Percentiles rank a stretch among this genome's conserved stretches.
These are phyloP conservation scores for Candida dajiaensis DNA, from an alignment of 805 yeast genomes.

Conservation along the genomic window DNA sequence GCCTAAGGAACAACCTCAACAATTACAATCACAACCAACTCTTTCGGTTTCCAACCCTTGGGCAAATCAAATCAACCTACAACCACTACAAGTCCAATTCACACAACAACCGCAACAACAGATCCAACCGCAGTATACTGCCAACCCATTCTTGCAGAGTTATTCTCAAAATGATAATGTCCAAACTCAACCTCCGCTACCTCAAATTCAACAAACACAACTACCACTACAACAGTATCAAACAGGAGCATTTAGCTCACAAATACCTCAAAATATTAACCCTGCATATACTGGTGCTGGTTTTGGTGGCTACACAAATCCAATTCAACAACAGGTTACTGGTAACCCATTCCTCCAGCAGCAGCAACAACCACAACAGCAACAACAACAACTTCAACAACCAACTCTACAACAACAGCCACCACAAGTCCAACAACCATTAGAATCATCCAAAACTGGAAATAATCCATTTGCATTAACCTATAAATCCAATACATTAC, in stretches of 20 bases:
- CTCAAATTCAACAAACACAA: conserved; percentile 13
- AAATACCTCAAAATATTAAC: conserved; percentile 15
- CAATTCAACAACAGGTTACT: conserved; percentile 18
- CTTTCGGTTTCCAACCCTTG: conserved; percentile 8
- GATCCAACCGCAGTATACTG: conserved; percentile 14
- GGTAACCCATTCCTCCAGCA: conserved; percentile 31
- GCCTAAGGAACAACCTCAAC: neutral
- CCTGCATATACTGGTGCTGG: conserved; percentile 50
- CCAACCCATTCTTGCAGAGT: conserved; percentile 18
- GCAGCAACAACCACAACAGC: conserved; percentile 3
- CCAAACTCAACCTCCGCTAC: conserved; percentile 1
- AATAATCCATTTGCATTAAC: conserved; percentile 26
- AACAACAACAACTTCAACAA: conserved; percentile 14
- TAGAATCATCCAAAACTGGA: conserved; percentile 19
- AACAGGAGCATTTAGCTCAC: conserved; percentile 17
- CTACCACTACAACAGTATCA: conserved; percentile 9
- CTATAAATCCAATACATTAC: conserved; percentile 10
- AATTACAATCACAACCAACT: neutral
- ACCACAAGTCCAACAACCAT: conserved; percentile 10
- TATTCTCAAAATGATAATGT: conserved; percentile 2
- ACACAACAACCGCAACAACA: conserved; percentile 13
- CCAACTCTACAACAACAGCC: conserved; percentile 17
- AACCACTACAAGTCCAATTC: conserved; percentile 20
- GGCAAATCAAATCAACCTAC: conserved; percentile 27
- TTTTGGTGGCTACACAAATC: conserved; percentile 43